Evolutionary conservation across 2,329 filamentous ascomycete species (phyloP), one percentile per base, ranked within the genome.

Genomic region (Fusarium sp.): DNA sequence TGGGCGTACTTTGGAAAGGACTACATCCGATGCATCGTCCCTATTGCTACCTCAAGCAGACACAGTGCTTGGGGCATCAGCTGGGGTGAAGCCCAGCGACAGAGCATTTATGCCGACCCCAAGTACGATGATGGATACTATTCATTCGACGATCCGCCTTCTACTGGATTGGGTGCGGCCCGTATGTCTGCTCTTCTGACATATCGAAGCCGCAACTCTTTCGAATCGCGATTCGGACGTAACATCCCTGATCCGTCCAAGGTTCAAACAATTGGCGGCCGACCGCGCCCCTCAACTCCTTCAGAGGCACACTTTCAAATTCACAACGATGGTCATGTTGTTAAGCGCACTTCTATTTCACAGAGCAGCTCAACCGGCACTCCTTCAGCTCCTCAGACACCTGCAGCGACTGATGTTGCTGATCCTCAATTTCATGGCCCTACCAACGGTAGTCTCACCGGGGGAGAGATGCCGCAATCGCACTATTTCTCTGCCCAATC

Each of bases 91-190:
- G 93, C 93, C 6, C 93, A 97, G 79, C 87, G 93, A 54, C 93
- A 96, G 82, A 94, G 92, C 85, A 98, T 99, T 79, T 99, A 98
- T 82, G 94, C 94, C 41, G 96, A 99, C 78, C 96, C 96, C 32
- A 98, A 98, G 83, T 99, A 99, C 80, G 94, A 98, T 67, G 94
- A 98, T 76, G 96, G 96, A 46, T 98, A 98, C 82, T 99, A 98
- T 78, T 77, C 89, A 2, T 97, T 96, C 75, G 87, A 92, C 32
- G 94, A 98, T 74, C 94, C 94, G 34, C 96, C 96, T 1, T 85
- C 90, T 0, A 92, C 94, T 1, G 96, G 96, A 1, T 87, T 99
- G 4, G 94, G 94, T 15, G 96, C 96, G 10, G 96, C 96, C 27
- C 94, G 96, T 76, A 99, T 99, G 96, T 94, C 94, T 61, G 96